These are phyloP conservation scores for Gyromitra esculenta DNA, from an alignment of 2,329 filamentous ascomycete species.

Conservation along the genomic window DNA sequence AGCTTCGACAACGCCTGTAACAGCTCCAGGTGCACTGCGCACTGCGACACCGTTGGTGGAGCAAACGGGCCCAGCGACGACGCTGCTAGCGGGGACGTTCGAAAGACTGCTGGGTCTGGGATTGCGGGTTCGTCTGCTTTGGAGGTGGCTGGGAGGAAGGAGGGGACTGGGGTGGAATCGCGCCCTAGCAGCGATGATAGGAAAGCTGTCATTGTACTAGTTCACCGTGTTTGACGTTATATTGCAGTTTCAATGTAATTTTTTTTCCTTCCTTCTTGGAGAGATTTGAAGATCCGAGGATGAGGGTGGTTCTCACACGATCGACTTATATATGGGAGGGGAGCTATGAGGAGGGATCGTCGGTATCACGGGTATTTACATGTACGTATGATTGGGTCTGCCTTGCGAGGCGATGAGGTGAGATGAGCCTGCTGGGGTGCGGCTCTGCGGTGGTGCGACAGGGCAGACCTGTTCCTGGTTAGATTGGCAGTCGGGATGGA, in stretches of 20 bases:
- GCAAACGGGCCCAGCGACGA: background rate
- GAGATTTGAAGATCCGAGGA: background rate
- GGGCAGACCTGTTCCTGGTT: background rate
- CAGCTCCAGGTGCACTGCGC: slow-evolving; percentile 78
- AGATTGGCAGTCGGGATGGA: too few relatives aligned
- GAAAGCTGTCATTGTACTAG: background rate
- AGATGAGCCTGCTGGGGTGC: background rate
- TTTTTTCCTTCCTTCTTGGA: too few relatives aligned
- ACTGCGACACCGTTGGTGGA: slow-evolving; percentile 59
- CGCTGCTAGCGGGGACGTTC: background rate
- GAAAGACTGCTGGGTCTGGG: slow-evolving; percentile 49
- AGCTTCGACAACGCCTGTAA: slow-evolving; percentile 74
- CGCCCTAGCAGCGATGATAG: slow-evolving; percentile 9
- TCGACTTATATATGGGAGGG: background rate
- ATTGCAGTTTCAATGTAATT: background rate
- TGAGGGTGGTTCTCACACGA: background rate
- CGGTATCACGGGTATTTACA: background rate
- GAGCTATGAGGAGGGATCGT: background rate
- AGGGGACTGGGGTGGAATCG: background rate
- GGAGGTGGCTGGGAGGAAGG: slow-evolving; percentile 27
- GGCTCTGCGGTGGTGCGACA: background rate
- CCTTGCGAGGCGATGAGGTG: background rate
- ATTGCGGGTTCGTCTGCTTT: slow-evolving; percentile 57
- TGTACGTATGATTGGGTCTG: background rate
- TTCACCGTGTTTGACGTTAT: background rate